Conservation (phyloP, 441 rosid species). For the Cnidoscolus chayamansa region DNA sequence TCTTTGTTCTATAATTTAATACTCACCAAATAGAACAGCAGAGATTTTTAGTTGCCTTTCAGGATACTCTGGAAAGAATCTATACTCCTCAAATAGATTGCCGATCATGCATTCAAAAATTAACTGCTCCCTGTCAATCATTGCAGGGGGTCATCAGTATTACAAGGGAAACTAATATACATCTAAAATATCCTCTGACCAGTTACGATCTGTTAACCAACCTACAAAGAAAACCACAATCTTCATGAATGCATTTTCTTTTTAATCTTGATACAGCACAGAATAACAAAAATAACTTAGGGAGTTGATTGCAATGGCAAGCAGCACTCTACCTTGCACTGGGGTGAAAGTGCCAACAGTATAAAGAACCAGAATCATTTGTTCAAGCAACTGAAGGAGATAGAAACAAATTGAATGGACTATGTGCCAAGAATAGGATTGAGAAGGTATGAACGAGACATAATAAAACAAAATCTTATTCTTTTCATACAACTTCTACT, state of each 20-base stretch:
- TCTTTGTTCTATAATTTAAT: neutral
- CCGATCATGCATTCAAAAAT: slow-evolving; percentile 97
- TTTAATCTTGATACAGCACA: neutral
- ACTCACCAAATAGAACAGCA: slow-evolving; percentile 93
- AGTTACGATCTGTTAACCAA: neutral
- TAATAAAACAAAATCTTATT: no score
- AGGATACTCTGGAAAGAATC: slow-evolving; percentile 93
- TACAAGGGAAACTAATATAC: neutral
- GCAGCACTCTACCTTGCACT: neutral
- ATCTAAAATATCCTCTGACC: neutral
- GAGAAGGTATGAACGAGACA: neutral
- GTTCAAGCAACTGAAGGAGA: neutral
- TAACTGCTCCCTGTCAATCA: slow-evolving; percentile 71
- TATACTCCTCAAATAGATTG: slow-evolving; percentile 94
- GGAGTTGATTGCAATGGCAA: neutral
- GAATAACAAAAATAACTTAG: neutral
- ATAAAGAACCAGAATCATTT: slow-evolving; percentile 3
- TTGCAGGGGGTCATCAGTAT: slow-evolving; percentile 11
- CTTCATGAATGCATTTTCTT: neutral
- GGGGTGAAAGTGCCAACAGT: neutral
- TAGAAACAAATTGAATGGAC: neutral
- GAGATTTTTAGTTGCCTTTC: slow-evolving; percentile 95
- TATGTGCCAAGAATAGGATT: neutral
- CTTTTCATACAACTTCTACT: neutral
- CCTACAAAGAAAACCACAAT: neutral